A percentile compares a stretch with the other conserved stretches of the same genome.
Evolutionary conservation across 2,329 filamentous ascomycete species (phyloP).

Genomic region (Sclerotinia nivalis): DNA sequence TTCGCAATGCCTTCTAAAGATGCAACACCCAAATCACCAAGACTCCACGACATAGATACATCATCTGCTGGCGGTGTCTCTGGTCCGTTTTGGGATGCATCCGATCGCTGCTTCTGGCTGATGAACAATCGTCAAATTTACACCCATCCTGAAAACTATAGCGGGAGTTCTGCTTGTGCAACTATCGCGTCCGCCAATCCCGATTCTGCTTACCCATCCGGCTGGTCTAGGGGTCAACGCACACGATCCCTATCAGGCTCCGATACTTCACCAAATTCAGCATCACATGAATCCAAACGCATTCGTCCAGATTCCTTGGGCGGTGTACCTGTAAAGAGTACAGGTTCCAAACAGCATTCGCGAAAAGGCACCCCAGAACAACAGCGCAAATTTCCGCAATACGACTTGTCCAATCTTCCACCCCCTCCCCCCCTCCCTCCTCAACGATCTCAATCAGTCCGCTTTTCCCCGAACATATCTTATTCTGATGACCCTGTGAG

Average conservation of each 20-base stretch:
- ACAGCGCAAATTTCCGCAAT: slow-evolving; percentile 2
- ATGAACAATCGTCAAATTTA: slow-evolving; percentile 22
- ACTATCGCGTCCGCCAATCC: slow-evolving; percentile 18
- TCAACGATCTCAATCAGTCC: slow-evolving; percentile 18
- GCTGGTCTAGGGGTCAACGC: slow-evolving; percentile 17
- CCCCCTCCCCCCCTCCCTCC: slow-evolving; percentile 9
- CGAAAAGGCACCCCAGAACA: slow-evolving; percentile 3
- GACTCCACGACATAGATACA: slow-evolving; percentile 18
- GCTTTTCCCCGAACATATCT: slow-evolving; percentile 18
- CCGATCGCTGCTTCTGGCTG: slow-evolving; percentile 18
- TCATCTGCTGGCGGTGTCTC: slow-evolving; percentile 12
- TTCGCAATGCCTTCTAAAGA: slow-evolving; percentile 5
- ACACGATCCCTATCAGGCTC: slow-evolving; percentile 15
- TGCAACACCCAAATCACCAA: background rate
- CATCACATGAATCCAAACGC: slow-evolving; percentile 13
- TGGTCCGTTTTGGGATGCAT: slow-evolving; percentile 22
- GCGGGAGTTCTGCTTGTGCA: slow-evolving; percentile 23
- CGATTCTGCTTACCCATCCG: slow-evolving; percentile 17
- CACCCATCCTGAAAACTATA: slow-evolving; percentile 17
- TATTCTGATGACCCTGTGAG: slow-evolving; percentile 6
- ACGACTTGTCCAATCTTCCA: slow-evolving; percentile 3
- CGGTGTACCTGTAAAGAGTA: background rate
- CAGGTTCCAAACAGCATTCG: background rate
- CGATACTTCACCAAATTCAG: background rate
- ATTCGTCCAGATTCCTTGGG: slow-evolving; percentile 1